Percentiles rank a stretch among this genome's conserved stretches.
Conservation (phyloP, 768 basidiomycete genomes). For the Podaxis pistillaris region DNA sequence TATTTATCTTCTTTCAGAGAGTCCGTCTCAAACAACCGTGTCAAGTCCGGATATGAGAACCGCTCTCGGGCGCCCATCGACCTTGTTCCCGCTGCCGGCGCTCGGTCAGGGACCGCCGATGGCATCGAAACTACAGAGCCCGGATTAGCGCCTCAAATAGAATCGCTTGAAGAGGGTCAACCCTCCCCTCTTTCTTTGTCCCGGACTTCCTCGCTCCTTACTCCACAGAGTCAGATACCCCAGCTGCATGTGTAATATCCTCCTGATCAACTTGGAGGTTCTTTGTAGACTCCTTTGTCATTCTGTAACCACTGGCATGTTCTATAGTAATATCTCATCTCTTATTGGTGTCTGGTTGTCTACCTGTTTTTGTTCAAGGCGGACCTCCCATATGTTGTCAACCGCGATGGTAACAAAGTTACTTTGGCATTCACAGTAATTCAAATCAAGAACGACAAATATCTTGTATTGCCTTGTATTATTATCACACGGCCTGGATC, state of each 20-base stretch:
- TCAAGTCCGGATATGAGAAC: conserved; percentile 73
- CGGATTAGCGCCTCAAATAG: conserved; percentile 38
- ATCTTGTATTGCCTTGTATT: background rate
- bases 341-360: background rate
- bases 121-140: conserved; percentile 61
- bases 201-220: conserved; percentile 26
- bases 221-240: conserved; percentile 40
- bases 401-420: background rate
- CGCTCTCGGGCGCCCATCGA: conserved; percentile 67
- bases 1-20: conserved; percentile 47
- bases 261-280: background rate
- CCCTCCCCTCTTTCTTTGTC: conserved; percentile 25
- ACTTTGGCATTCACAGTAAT: background rate
- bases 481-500: background rate
- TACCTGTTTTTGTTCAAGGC: background rate
- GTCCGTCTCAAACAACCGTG: conserved; percentile 76
- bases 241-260: conserved; percentile 35
- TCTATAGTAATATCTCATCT: conserved; percentile 2
- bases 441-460: background rate
- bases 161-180: conserved; percentile 42
- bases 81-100: conserved; percentile 67
- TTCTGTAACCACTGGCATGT: conserved; percentile 13
- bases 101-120: conserved; percentile 61
- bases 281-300: conserved; percentile 6
- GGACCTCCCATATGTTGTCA: background rate